These are phyloP conservation scores for Pythium biforme DNA, from an alignment of 352 stramenopile species.

Conservation along the genomic window DNA sequence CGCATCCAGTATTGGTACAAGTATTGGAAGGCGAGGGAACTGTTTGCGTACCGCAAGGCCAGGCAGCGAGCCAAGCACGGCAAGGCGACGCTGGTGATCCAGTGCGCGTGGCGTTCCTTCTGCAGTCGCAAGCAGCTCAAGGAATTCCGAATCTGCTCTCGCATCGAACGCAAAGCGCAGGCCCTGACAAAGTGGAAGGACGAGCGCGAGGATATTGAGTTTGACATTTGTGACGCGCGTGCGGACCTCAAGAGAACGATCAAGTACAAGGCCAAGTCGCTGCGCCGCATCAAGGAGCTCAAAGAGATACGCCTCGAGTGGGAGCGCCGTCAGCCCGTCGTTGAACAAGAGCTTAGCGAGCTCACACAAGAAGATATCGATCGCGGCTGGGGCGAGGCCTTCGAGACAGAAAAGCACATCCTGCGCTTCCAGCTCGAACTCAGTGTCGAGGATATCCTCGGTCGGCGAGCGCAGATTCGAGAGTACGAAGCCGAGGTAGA, in stretches of 20 bases:
- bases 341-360: conserved; percentile 65
- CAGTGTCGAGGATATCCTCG: conserved; percentile 76
- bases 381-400: conserved; percentile 75
- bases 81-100: conserved; percentile 57
- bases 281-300: conserved; percentile 70
- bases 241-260: conserved; percentile 64
- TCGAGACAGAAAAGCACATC: conserved; percentile 73
- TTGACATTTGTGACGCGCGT: conserved; percentile 64
- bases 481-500: conserved; percentile 78
- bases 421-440: conserved; percentile 67
- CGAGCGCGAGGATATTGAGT: conserved; percentile 64
- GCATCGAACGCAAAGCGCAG: conserved; percentile 61
- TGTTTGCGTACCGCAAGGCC: conserved; percentile 41
- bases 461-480: conserved; percentile 52
- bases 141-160: conserved; percentile 67
- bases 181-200: conserved; percentile 55
- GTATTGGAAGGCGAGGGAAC: conserved; percentile 50
- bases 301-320: conserved; percentile 81
- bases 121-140: conserved; percentile 54
- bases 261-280: conserved; percentile 72
- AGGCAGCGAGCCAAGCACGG: conserved; percentile 43
- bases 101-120: conserved; percentile 70
- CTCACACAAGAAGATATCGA: conserved; percentile 73
- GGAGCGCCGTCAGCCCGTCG: conserved; percentile 66
- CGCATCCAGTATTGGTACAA: conserved; percentile 61